Evolutionary conservation across 768 basidiomycete species (phyloP).

Genomic region (Cubamyces lactineus): DNA sequence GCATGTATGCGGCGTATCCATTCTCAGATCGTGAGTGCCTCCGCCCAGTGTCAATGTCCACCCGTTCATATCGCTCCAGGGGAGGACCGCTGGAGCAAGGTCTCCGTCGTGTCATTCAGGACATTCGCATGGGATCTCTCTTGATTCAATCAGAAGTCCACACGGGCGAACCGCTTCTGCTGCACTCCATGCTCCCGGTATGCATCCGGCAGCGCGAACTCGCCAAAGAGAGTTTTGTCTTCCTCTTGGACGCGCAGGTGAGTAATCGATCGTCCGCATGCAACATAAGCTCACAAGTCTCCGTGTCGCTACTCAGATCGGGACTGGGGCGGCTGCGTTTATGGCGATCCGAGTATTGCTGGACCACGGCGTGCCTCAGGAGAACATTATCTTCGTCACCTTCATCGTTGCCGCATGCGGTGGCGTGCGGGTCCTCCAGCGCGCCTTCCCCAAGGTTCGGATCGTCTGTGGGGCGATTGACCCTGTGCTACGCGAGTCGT

Average conservation of each 20-base stretch:
- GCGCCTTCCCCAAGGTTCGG: constrained; percentile 83
- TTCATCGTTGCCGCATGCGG: constrained; percentile 87
- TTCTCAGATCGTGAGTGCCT: constrained; percentile 77
- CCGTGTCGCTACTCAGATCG: constrained; percentile 59
- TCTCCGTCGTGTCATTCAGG: constrained; percentile 83
- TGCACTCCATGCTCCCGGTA: constrained; percentile 79
- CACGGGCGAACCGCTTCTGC: constrained; percentile 86
- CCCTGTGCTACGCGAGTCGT: constrained; percentile 71
- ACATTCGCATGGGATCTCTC: constrained; percentile 85
- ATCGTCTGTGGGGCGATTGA: constrained; percentile 88
- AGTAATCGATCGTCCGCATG: neutral
- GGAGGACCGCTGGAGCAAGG: constrained; percentile 92
- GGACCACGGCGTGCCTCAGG: constrained; percentile 87
- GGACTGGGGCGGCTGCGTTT: constrained; percentile 89
- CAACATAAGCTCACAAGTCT: neutral
- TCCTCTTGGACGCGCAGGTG: constrained; percentile 89
- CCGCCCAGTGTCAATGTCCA: neutral
- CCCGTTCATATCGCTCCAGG: constrained; percentile 40
- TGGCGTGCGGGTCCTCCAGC: constrained; percentile 73
- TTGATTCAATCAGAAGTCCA: constrained; percentile 86
- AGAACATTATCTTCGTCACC: constrained; percentile 86
- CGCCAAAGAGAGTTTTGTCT: constrained; percentile 77
- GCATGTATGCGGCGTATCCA: constrained; percentile 86
- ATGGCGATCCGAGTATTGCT: constrained; percentile 94
- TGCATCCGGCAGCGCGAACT: constrained; percentile 66